These are phyloP conservation scores for Emergomyces orientalis DNA, from an alignment of 2,329 filamentous ascomycete species.

Conservation along the genomic window DNA sequence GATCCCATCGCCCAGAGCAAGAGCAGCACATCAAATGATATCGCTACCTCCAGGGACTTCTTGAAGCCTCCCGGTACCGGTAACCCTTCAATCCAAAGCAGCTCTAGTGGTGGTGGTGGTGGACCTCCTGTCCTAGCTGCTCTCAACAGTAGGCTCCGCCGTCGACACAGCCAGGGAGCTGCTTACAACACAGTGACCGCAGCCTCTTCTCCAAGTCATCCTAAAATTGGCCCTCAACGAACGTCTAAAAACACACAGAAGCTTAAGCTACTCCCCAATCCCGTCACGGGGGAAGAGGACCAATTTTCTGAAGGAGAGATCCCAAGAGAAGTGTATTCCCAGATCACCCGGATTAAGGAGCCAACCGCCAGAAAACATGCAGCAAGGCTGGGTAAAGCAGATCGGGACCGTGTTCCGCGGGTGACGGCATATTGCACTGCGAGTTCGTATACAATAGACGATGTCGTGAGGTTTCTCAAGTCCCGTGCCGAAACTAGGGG, in stretches of 20 bases:
- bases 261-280: constrained; percentile 89
- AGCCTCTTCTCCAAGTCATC: constrained; percentile 16
- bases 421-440: constrained; percentile 97
- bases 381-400: constrained; percentile 83
- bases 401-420: constrained; percentile 73
- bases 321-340: constrained; percentile 89
- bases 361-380: constrained; percentile 87
- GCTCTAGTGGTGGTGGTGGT: constrained; percentile 22
- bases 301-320: constrained; percentile 78
- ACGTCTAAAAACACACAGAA: constrained; percentile 96
- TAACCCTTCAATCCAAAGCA: constrained; percentile 27
- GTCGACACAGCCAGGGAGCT: constrained; percentile 73
- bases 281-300: constrained; percentile 70
- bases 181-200: constrained; percentile 35
- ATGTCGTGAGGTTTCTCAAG: constrained; percentile 83
- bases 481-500: constrained; percentile 67
- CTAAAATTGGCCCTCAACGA: constrained; percentile 86
- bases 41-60: neutral
- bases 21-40: constrained; percentile 22
- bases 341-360: constrained; percentile 96
- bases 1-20: constrained; percentile 38
- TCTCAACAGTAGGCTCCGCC: constrained; percentile 76
- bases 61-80: constrained; percentile 34
- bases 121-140: constrained; percentile 59
- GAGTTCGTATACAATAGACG: constrained; percentile 81